phyloP scores from a whole-genome alignment of 2,329 filamentous ascomycete genomes.

The Fusarium acutatum region DNA sequence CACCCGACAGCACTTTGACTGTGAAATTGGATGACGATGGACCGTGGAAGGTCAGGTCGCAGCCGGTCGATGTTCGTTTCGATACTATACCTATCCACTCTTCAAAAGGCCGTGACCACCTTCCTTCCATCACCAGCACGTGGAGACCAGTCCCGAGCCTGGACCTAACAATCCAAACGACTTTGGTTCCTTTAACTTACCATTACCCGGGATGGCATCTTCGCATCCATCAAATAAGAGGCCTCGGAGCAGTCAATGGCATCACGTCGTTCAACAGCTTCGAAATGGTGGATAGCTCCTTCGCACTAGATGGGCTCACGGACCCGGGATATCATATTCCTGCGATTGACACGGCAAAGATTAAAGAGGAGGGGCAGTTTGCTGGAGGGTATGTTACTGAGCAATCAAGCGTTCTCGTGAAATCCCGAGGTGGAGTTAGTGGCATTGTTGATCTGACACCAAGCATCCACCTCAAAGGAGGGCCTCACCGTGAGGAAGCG shows the following conservation, averaged over 20 bases:
- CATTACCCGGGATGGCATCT: conserved; percentile 47
- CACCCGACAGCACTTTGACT: conserved; percentile 43
- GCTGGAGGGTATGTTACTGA: background rate
- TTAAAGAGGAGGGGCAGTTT: background rate
- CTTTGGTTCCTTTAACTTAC: conserved; percentile 39
- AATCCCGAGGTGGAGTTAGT: conserved; percentile 5
- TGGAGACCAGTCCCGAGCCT: conserved; percentile 36
- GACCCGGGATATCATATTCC: background rate
- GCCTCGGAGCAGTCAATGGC: background rate
- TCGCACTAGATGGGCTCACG: conserved; percentile 2
- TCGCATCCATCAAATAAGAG: conserved; percentile 32
- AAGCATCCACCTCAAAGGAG: fast-evolving
- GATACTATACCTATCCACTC: background rate
- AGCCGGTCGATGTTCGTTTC: conserved; percentile 7
- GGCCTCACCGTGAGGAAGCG: background rate
- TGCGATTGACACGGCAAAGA: background rate
- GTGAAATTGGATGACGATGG: conserved; percentile 43
- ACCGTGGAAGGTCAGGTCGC: conserved; percentile 44
- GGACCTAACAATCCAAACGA: conserved; percentile 35
- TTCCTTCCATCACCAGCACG: background rate
- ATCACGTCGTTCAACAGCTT: background rate
- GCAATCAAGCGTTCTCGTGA: background rate
- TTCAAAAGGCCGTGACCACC: background rate
- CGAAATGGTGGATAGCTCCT: conserved; percentile 12
- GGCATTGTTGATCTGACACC: background rate